Evolutionary conservation across 345 rosid species (phyloP).

Genomic region (Boechera retrofracta): DNA sequence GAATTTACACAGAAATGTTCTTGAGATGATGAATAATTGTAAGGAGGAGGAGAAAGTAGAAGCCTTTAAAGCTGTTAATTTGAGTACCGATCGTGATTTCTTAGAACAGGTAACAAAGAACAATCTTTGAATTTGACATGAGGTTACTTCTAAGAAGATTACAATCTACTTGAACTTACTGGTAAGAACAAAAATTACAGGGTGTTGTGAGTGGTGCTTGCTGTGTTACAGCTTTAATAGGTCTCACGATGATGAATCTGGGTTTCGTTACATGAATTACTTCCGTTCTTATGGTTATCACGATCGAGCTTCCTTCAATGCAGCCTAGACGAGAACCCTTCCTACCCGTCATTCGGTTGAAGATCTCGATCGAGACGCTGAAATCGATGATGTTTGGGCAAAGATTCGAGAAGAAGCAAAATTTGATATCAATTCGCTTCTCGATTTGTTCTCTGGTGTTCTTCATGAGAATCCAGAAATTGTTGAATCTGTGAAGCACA

Average conservation of each 20-base stretch:
- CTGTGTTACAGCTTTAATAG: slow-evolving; percentile 74
- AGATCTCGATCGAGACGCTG: slow-evolving; percentile 39
- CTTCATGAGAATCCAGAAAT: slow-evolving; percentile 58
- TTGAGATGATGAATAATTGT: slow-evolving; percentile 55
- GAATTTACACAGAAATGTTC: slow-evolving; percentile 67
- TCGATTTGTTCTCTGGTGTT: slow-evolving; percentile 65
- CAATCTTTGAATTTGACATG: background rate
- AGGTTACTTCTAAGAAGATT: slow-evolving; percentile 1
- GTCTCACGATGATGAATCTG: slow-evolving; percentile 50
- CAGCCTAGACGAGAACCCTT: slow-evolving; percentile 44
- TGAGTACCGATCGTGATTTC: slow-evolving; percentile 66
- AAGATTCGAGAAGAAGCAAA: slow-evolving; percentile 70
- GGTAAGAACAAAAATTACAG: slow-evolving; percentile 49
- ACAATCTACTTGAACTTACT: slow-evolving; percentile 18
- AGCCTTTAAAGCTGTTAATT: slow-evolving; percentile 64
- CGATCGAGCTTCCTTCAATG: slow-evolving; percentile 45
- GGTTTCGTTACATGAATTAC: slow-evolving; percentile 45
- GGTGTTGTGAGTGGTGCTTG: slow-evolving; percentile 78
- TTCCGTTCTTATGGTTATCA: slow-evolving; percentile 49
- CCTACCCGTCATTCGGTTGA: slow-evolving; percentile 40
- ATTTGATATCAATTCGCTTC: slow-evolving; percentile 59
- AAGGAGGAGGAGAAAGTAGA: slow-evolving; percentile 45
- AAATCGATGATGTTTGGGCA: slow-evolving; percentile 57
- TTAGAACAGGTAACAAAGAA: slow-evolving; percentile 51
- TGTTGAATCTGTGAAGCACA: slow-evolving; percentile 54